These are phyloP conservation scores for Anthracocystis panici-leucophaei DNA, from an alignment of 1,284 basidiomycete genomes.

Conservation along the genomic window DNA sequence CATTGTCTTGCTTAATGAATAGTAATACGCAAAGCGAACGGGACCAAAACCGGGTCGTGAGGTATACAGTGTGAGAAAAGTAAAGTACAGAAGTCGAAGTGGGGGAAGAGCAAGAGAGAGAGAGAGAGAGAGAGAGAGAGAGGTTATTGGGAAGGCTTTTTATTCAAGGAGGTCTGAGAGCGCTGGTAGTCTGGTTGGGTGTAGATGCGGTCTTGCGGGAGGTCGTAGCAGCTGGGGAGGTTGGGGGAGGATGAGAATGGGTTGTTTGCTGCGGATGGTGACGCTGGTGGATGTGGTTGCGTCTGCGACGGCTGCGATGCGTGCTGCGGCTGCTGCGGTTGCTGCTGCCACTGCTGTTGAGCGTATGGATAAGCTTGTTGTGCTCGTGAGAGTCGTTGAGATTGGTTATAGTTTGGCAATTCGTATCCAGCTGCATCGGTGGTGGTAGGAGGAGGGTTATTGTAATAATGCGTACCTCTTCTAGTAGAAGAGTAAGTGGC, in stretches of 20 bases:
- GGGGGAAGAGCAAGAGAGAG: no score
- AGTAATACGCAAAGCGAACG: background rate
- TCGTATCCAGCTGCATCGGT: background rate
- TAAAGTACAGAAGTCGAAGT: no score
- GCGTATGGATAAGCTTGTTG: background rate
- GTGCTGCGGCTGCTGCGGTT: background rate
- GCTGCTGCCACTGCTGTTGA: conserved; percentile 10
- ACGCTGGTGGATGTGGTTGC: no score
- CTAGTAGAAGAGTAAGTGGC: conserved; percentile 23
- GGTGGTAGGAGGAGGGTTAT: background rate
- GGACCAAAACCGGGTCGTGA: no score
- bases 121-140: background rate
- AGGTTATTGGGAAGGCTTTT: conserved; percentile 7
- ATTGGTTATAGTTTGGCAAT: conserved; percentile 12
- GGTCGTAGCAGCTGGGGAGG: conserved; percentile 4
- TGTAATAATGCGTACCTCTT: conserved; percentile 21
- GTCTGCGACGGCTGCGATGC: background rate
- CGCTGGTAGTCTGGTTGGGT: background rate
- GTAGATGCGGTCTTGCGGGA: background rate
- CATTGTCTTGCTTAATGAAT: background rate
- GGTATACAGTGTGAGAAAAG: conserved; percentile 3
- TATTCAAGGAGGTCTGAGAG: conserved; percentile 14
- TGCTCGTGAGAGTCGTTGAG: background rate
- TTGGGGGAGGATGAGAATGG: conserved; percentile 25
- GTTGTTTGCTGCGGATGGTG: background rate